Percentiles rank a stretch among this genome's conserved stretches.
phyloP scores from a whole-genome alignment of 305 asterid species.

The Fraxinus xanthoxyloides region DNA sequence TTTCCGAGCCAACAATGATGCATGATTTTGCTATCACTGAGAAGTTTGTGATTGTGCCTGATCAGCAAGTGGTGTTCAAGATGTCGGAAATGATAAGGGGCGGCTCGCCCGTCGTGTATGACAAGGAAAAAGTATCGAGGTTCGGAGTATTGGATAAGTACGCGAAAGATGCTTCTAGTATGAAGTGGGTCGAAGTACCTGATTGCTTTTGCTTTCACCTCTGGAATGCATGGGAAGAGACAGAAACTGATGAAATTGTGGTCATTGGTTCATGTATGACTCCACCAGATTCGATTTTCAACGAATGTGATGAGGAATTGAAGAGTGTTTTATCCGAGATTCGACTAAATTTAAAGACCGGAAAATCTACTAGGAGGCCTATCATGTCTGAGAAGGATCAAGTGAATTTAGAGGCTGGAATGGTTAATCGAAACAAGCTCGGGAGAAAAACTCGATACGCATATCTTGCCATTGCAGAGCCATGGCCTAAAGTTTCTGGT shows the following conservation, averaged over 20 bases:
- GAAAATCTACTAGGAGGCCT: slow-evolving; percentile 30
- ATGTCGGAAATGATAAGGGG: slow-evolving; percentile 82
- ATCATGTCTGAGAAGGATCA: slow-evolving; percentile 31
- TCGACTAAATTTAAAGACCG: slow-evolving; percentile 37
- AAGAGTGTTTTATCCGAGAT: slow-evolving; percentile 54
- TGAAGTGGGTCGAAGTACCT: slow-evolving; percentile 77
- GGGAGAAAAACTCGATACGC: slow-evolving; percentile 43
- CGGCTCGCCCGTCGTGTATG: slow-evolving; percentile 84
- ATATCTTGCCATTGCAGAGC: slow-evolving; percentile 53
- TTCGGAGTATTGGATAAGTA: slow-evolving; percentile 67
- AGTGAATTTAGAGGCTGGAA: slow-evolving; percentile 49
- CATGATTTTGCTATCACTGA: slow-evolving; percentile 90
- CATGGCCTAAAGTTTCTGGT: slow-evolving; percentile 56
- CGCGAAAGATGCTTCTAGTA: slow-evolving; percentile 37
- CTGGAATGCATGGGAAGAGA: slow-evolving; percentile 99
- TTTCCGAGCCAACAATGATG: slow-evolving; percentile 85
- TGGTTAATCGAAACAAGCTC: slow-evolving; percentile 46
- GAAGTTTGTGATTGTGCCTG: slow-evolving; percentile 70
- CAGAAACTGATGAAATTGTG: slow-evolving; percentile 66
- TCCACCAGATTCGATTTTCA: slow-evolving; percentile 91
- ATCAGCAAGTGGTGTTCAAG: slow-evolving; percentile 90
- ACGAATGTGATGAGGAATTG: slow-evolving; percentile 72
- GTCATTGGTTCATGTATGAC: slow-evolving; percentile 97
- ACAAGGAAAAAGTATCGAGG: slow-evolving; percentile 51
- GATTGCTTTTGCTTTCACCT: slow-evolving; percentile 90